Percentiles rank a stretch among this genome's conserved stretches.
Conservation (phyloP, 306 rosid genomes). For the Alnus glutinosa region DNA sequence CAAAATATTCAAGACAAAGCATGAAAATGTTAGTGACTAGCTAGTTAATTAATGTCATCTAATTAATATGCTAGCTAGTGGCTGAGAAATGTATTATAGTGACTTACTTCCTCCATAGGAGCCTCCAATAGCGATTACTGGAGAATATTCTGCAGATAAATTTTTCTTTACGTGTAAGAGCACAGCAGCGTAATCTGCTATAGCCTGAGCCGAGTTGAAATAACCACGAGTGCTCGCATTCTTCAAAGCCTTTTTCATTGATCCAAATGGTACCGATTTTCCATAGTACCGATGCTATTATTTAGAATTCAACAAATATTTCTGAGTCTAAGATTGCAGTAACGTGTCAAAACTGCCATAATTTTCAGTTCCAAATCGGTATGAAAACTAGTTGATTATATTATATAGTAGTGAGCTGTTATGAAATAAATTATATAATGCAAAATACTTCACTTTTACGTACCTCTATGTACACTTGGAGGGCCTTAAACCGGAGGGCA, state of each 20-base stretch:
- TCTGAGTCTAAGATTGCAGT: neutral
- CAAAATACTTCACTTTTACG: neutral
- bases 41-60: too few relatives aligned
- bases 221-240: conserved; percentile 63
- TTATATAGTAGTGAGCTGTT: too few relatives aligned
- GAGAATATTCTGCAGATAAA: conserved; percentile 44
- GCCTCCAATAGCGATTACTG: conserved; percentile 59
- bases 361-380: neutral
- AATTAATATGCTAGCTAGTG: too few relatives aligned
- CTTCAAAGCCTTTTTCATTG: conserved; percentile 56
- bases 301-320: too few relatives aligned
- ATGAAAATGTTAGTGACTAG: too few relatives aligned
- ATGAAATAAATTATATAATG: too few relatives aligned
- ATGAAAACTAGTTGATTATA: too few relatives aligned
- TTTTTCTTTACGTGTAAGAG: conserved; percentile 45
- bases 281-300: conserved; percentile 76
- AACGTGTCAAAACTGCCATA: too few relatives aligned
- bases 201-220: conserved; percentile 79
- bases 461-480: conserved; percentile 69
- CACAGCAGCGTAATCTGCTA: conserved; percentile 72
- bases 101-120: conserved; percentile 75
- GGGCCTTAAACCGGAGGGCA: conserved; percentile 60
- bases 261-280: conserved; percentile 63
- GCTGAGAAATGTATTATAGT: neutral
- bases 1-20: too few relatives aligned